phyloP scores from a whole-genome alignment of 2,329 filamentous ascomycete genomes.

The Pezicula rhizophila region DNA sequence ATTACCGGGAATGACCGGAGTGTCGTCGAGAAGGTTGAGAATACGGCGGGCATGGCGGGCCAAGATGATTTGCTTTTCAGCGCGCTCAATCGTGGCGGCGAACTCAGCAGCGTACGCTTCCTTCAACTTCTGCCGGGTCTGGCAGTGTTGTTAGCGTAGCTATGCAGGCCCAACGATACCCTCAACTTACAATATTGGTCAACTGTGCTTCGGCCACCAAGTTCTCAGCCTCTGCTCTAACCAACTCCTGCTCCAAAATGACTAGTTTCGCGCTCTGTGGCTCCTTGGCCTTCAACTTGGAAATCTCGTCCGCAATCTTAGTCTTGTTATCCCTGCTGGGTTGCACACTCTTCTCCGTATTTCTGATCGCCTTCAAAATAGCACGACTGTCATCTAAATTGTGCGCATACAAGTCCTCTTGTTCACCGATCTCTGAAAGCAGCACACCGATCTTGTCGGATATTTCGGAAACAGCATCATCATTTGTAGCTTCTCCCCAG shows the following conservation, averaged over 20 bases:
- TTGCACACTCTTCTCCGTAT: slow-evolving; percentile 93
- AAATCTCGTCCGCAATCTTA: slow-evolving; percentile 89
- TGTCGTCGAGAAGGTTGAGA: slow-evolving; percentile 80
- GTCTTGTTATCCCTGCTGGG: slow-evolving; percentile 80
- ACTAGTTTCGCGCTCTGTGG: slow-evolving; percentile 76
- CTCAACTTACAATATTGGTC: slow-evolving; percentile 73
- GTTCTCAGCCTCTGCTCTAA: slow-evolving; percentile 91
- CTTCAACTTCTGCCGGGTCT: slow-evolving; percentile 95
- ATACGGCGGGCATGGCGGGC: slow-evolving; percentile 85
- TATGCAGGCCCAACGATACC: background rate
- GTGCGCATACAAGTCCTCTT: slow-evolving; percentile 84
- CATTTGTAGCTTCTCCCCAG: slow-evolving; percentile 88
- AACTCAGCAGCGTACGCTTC: slow-evolving; percentile 89
- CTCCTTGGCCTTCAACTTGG: slow-evolving; percentile 86
- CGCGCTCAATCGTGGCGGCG: slow-evolving; percentile 85
- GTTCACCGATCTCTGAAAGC: slow-evolving; percentile 85
- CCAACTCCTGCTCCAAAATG: slow-evolving; percentile 90
- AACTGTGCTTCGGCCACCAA: slow-evolving; percentile 94
- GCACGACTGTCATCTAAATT: slow-evolving; percentile 78
- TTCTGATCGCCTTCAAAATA: slow-evolving; percentile 84
- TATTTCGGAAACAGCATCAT: slow-evolving; percentile 82
- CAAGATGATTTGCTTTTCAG: slow-evolving; percentile 93
- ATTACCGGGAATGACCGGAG: slow-evolving; percentile 83
- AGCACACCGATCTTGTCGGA: slow-evolving; percentile 94
- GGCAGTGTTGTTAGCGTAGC: slow-evolving; percentile 4